These are phyloP conservation scores for Arthrinium phaeospermum DNA, from an alignment of 2,329 filamentous ascomycete species.

Conservation along the genomic window DNA sequence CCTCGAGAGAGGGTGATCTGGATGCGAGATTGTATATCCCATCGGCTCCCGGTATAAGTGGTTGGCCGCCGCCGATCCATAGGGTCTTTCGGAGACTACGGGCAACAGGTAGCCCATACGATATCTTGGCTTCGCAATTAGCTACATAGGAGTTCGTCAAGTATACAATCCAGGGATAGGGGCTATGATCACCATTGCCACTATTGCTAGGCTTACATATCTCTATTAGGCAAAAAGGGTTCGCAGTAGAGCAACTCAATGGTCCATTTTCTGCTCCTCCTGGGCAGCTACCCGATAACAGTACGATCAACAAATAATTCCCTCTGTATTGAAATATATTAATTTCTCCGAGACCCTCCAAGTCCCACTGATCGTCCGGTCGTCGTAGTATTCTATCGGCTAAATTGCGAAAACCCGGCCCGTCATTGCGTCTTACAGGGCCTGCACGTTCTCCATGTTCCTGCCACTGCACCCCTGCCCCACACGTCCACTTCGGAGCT, in stretches of 20 bases:
- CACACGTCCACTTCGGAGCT: not conserved
- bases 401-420: not conserved
- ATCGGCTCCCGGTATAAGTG: not conserved
- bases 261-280: not conserved
- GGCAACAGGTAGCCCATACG: no score
- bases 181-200: not conserved
- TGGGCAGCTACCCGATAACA: not conserved
- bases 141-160: no score
- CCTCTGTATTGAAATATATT: not conserved
- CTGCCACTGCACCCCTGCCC: not conserved
- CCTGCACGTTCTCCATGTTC: not conserved
- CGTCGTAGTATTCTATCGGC: not conserved
- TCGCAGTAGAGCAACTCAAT: not conserved
- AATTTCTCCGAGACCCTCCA: not conserved
- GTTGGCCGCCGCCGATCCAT: not conserved
- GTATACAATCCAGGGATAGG: not conserved
- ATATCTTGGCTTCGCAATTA: not conserved
- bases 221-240: not conserved
- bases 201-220: not conserved
- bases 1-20: not conserved
- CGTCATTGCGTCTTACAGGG: not conserved
- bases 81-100: not conserved
- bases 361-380: constrained; percentile 1
- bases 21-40: not conserved
- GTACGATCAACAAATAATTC: not conserved